Evolutionary conservation across 305 asterid genomes (phyloP), one percentile per base, ranked within the genome.

Genomic region (Coffea humblotiana): DNA sequence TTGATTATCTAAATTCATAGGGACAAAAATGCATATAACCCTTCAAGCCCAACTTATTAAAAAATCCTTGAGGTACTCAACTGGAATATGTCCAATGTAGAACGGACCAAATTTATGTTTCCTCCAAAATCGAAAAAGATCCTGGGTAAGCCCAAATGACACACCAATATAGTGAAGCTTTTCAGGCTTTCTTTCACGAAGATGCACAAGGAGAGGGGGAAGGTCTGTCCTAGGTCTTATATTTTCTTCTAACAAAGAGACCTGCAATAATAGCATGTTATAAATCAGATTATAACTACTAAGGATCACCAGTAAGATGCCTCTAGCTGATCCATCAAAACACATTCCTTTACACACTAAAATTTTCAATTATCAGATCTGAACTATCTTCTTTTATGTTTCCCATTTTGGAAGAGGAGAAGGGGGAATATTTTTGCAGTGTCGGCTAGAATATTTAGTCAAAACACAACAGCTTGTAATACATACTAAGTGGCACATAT

Each of bases 101-200:
- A 95, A 95, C 23, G 98, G 99, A 85, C 91, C 94, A 86, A 93
- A 95, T 80, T 90, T 90, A 82, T 86, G 97, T 75, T 84, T 95
- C 88, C 92, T 92, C 99, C 99, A 95, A 77, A 95, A 95, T 75
- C 96, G 90, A 83, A 91, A 91, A 83, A 95, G 99, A 81, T 93
- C 96, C 77, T 87, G 88, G 72, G 96, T 93, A 70, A 93, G 97
- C 78, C 97, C 98, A 83, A 93, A 95, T 8, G 99, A 93, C 74
- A 93, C 99, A 40, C 98, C 97, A 56, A 93, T 82, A 79, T 95
- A 95, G 73, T 95, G 97, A 82, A 93, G 97, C 84, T 89, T 93
- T 85, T 95, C 99, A 49, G 99, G 95, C 78, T 82, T 84, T 79
- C 99, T 86, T 71, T 95, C 96, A 78, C 90, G 86, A 74, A 93